Percentiles rank a stretch among this genome's conserved stretches.
phyloP scores from a whole-genome alignment of 139 green algal genomes.

The Haematococcus lacustris region DNA sequence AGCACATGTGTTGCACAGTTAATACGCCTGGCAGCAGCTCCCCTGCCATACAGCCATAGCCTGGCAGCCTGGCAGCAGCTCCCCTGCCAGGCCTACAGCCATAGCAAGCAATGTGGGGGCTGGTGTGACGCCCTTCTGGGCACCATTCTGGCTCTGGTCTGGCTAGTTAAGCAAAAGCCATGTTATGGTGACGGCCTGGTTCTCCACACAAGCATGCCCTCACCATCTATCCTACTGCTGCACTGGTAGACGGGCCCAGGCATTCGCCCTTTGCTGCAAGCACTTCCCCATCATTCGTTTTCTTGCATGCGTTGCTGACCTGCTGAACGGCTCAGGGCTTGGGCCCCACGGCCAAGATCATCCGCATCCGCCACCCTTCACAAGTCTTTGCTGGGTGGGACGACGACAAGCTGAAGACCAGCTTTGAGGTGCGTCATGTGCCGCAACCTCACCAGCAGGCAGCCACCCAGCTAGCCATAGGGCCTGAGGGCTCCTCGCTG shows the following conservation, averaged over 20 bases:
- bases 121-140: no score
- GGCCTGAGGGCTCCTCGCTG: no score
- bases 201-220: background rate
- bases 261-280: background rate
- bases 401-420: slow-evolving; percentile 16
- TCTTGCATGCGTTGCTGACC: background rate
- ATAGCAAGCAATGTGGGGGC: no score
- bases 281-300: background rate
- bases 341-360: slow-evolving; percentile 15
- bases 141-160: no score
- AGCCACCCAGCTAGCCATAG: no score
- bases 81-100: no score
- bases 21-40: background rate
- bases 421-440: slow-evolving; percentile 8
- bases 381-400: slow-evolving; percentile 24
- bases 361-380: slow-evolving; percentile 15
- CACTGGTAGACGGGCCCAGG: background rate
- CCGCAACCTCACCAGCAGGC: background rate
- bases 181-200: background rate
- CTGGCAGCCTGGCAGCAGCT: no score
- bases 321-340: slow-evolving; percentile 13
- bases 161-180: background rate
- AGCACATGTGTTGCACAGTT: background rate
- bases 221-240: background rate
- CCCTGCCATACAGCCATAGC: background rate